Base-by-base conservation (phyloP, 495 filamentous ascomycete genomes). In the Penicillium diatomitis region DNA sequence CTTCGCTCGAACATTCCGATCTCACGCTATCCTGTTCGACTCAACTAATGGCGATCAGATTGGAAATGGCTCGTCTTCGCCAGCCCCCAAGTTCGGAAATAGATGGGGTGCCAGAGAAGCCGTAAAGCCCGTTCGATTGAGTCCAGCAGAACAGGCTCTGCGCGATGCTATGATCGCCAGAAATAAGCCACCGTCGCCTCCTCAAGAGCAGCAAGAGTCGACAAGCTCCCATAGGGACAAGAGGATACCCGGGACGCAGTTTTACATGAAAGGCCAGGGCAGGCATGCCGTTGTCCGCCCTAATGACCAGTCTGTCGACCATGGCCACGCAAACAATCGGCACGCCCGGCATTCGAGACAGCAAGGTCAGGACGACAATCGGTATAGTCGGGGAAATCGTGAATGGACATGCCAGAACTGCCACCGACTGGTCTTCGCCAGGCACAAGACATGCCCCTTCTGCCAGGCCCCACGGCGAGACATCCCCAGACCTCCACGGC, bases 351-450 rank as follows among this genome's bases (percentile, higher is more conserved):
- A 38, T 30, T 9, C 12, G 29, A 47, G n/a, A 9, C 20, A 40
- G 5, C 9, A 30, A 8, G 12, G 1, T 20, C 12, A 28, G 8
- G 4, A 12, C n/a, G 46, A 6, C 29, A 12, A 32, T 7, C 20
- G 32, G 5, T 29, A 46, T 4, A 3, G 10, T 12, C 40, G 57
- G 29, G 53, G 54, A 28, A n/a, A 29, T 9, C 38, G 11, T 6
- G 58, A 68, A 49, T 72, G 69, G 69, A 55, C 9, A 3, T 72
- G 69, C 44, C 65, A 62, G 9, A 35, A 52, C n/a, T 72, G 69
- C 40, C 40, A 46, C 31, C 48, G 44, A 8, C 3, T 6, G 28
- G 63, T 63, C 28, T 66, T 55, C 36, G 59, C 60, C 2, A 59
- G 44, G 33, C 50, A 63, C 28, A 37, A 3, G 2, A 2, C 5